Percentiles rank a stretch among this genome's conserved stretches.
Conservation (phyloP, 305 asterid genomes). For the Solanum hybrid region DNA sequence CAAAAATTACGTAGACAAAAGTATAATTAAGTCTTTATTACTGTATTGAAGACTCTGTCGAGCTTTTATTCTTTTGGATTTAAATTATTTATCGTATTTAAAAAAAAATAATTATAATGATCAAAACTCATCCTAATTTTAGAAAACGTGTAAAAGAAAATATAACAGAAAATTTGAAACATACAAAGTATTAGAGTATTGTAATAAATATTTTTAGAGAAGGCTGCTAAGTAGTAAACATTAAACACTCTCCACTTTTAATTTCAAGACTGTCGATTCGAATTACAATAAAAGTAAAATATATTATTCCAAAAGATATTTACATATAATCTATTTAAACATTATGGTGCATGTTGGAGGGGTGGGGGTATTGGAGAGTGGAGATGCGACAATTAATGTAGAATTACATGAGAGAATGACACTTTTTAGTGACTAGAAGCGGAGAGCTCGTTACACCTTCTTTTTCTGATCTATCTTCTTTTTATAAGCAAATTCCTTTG, state of each 20-base stretch:
- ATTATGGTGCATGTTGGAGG: too few relatives aligned
- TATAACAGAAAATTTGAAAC: not conserved
- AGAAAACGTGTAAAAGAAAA: not conserved
- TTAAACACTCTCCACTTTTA: not conserved
- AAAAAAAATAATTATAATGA: not conserved
- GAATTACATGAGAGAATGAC: not conserved
- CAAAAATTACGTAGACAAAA: not conserved
- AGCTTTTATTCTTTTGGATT: not conserved
- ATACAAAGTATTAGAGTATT: not conserved
- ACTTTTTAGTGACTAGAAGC: not conserved
- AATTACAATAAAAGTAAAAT: not conserved
- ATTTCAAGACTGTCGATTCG: not conserved
- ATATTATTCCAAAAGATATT: not conserved
- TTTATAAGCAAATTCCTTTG: accelerated
- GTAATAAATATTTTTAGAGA: too few relatives aligned
- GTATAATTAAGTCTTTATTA: not conserved
- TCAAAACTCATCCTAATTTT: not conserved
- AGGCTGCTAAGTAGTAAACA: not conserved
- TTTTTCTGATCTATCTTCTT: not conserved
- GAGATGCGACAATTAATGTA: not conserved
- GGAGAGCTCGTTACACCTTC: not conserved
- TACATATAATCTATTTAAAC: not conserved
- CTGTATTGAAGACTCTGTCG: not conserved
- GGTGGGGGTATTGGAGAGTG: too few relatives aligned
- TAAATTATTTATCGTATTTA: not conserved